Percentiles rank a stretch among this genome's conserved stretches.
Evolutionary conservation across 192 early-diverging fungal genomes (phyloP).

Genomic region (Mortierella alpina): DNA sequence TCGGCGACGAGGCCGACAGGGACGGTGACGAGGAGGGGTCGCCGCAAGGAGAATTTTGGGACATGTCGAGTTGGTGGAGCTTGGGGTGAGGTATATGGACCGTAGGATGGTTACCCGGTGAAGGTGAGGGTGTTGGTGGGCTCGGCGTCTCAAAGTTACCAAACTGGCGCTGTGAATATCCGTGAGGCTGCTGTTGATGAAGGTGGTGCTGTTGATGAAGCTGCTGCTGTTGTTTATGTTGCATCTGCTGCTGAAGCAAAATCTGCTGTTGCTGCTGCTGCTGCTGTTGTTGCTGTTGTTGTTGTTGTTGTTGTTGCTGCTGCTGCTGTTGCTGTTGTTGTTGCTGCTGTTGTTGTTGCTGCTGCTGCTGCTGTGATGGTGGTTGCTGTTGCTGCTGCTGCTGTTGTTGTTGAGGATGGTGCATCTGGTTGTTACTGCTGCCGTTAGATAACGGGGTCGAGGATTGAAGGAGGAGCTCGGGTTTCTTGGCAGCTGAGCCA

Average conservation of each 20-base stretch:
- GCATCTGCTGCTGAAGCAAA: slow-evolving; percentile 13
- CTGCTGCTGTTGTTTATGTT: slow-evolving; percentile 42
- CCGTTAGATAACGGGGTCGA: slow-evolving; percentile 14
- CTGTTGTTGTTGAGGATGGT: slow-evolving; percentile 4
- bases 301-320: slow-evolving; percentile 17
- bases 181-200: slow-evolving; percentile 26
- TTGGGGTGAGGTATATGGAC: slow-evolving; percentile 52
- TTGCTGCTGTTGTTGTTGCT: slow-evolving; percentile 10
- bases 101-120: slow-evolving; percentile 52
- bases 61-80: slow-evolving; percentile 52
- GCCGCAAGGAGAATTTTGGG: slow-evolving; percentile 48
- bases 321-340: slow-evolving; percentile 17
- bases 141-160: slow-evolving; percentile 38
- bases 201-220: slow-evolving; percentile 26
- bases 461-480: slow-evolving; percentile 31
- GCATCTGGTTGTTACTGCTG: slow-evolving; percentile 10
- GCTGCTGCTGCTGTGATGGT: slow-evolving; percentile 21
- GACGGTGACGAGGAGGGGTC: slow-evolving; percentile 42
- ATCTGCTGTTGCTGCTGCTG: slow-evolving; percentile 2
- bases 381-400: slow-evolving; percentile 9
- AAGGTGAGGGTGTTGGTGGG: slow-evolving; percentile 46
- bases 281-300: slow-evolving; percentile 5
- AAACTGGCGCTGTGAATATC: slow-evolving; percentile 32
- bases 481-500: slow-evolving; percentile 23
- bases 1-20: slow-evolving; percentile 47